These are phyloP conservation scores for Colletotrichum eremochloae DNA, from an alignment of 2,329 filamentous ascomycete species.

Conservation along the genomic window DNA sequence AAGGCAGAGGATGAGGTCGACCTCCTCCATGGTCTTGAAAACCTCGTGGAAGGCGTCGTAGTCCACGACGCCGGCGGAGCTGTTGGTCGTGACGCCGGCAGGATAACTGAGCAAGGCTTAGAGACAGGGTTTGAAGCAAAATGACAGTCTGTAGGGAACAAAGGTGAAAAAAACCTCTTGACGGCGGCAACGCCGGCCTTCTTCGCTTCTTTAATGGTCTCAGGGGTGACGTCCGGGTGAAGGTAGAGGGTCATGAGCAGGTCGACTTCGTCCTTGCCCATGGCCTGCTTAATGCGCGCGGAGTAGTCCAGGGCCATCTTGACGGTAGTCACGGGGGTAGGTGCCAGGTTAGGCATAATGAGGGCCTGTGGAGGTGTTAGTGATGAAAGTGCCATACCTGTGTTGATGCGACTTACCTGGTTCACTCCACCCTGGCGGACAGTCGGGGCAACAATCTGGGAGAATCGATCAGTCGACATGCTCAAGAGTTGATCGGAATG, in stretches of 20 bases:
- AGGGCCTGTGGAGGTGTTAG: conserved; percentile 16
- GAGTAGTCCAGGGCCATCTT: conserved; percentile 76
- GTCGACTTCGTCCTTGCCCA: conserved; percentile 59
- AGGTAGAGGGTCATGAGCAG: conserved; percentile 82
- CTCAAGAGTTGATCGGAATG: no score
- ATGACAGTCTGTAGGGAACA: no score
- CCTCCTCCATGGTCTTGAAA: conserved; percentile 89
- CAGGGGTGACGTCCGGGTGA: conserved; percentile 74
- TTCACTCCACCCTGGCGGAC: conserved; percentile 74
- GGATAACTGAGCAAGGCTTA: conserved; percentile 32
- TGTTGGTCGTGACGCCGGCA: conserved; percentile 74
- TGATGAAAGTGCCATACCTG: not conserved
- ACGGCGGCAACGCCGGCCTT: conserved; percentile 78
- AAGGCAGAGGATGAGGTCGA: conserved; percentile 89
- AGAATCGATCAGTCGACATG: not conserved
- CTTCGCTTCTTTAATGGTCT: conserved; percentile 80
- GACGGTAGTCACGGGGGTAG: conserved; percentile 71
- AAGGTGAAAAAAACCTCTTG: conserved; percentile 57
- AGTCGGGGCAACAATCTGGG: conserved; percentile 59
- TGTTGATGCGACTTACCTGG: conserved; percentile 46
- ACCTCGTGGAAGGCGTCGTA: conserved; percentile 81
- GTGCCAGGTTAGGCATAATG: conserved; percentile 73
- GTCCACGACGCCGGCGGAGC: conserved; percentile 76
- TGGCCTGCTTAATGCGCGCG: conserved; percentile 67
- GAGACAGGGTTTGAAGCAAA: not conserved